A percentile compares a stretch with the other conserved stretches of the same genome.
phyloP scores from a whole-genome alignment of 192 early-diverging fungal species.

The Ramicandelaber brevisporus region DNA sequence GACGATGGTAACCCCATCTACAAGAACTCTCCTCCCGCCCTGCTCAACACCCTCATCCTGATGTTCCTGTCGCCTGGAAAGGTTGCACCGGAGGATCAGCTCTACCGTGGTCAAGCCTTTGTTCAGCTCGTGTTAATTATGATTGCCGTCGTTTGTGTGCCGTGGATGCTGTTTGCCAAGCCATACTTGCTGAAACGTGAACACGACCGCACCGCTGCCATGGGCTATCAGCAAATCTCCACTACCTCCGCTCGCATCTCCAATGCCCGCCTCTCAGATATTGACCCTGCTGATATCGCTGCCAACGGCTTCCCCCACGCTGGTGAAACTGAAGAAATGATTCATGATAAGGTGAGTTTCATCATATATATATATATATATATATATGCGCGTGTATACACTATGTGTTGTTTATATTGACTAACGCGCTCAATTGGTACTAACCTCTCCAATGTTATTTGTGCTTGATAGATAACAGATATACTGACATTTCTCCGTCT shows the following conservation, averaged over 20 bases:
- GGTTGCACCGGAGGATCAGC: conserved; percentile 31
- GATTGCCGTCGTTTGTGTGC: conserved; percentile 68
- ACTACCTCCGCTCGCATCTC: conserved; percentile 17
- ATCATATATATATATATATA: too few relatives aligned
- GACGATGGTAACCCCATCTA: conserved; percentile 25
- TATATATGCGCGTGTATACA: too few relatives aligned
- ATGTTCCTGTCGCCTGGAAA: conserved; percentile 91
- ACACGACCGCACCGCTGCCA: conserved; percentile 41
- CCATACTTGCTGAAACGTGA: conserved; percentile 64
- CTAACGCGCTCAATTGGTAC: too few relatives aligned
- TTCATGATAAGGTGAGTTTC: conserved; percentile 22
- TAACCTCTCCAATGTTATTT: too few relatives aligned
- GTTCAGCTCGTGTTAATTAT: conserved; percentile 63
- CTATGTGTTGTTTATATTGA: too few relatives aligned
- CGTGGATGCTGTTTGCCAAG: conserved; percentile 92
- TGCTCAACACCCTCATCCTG: conserved; percentile 97
- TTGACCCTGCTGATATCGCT: conserved; percentile 15
- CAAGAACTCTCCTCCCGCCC: conserved; percentile 56
- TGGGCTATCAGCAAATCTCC: conserved; percentile 46
- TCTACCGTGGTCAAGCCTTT: conserved; percentile 67
- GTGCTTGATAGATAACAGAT: too few relatives aligned
- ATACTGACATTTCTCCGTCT: too few relatives aligned
- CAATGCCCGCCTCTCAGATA: too few relatives aligned
- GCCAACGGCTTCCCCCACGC: conserved; percentile 18
- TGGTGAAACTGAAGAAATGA: conserved; percentile 35